These are phyloP conservation scores for Pisolithus albus DNA, from an alignment of 768 basidiomycete genomes.

Conservation along the genomic window DNA sequence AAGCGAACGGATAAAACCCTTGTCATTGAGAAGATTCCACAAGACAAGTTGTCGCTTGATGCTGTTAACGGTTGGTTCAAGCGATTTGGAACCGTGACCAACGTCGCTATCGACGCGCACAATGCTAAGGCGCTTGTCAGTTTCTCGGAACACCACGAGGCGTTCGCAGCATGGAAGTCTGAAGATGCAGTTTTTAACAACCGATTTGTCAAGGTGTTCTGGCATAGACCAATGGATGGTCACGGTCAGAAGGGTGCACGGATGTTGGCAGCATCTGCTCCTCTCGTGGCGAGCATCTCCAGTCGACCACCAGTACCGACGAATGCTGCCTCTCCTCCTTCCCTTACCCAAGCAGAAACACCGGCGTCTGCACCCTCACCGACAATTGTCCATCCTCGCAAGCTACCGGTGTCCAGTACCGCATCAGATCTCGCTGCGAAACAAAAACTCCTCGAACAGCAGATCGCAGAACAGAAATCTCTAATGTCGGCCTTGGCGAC, in stretches of 20 bases:
- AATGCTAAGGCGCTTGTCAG: constrained; percentile 80
- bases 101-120: constrained; percentile 77
- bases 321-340: constrained; percentile 14
- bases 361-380: constrained; percentile 33
- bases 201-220: constrained; percentile 92
- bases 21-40: constrained; percentile 92
- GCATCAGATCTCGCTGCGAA: constrained; percentile 59
- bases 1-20: constrained; percentile 72
- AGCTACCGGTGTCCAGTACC: constrained; percentile 30
- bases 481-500: constrained; percentile 66
- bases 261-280: constrained; percentile 76
- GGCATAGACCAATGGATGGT: constrained; percentile 91
- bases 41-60: constrained; percentile 70
- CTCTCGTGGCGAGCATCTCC: constrained; percentile 59
- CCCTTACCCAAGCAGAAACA: constrained; percentile 32
- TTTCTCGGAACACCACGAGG: constrained; percentile 77
- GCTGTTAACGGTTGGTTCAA: constrained; percentile 86
- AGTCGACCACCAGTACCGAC: constrained; percentile 23
- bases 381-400: constrained; percentile 28
- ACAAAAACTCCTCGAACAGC: constrained; percentile 69
- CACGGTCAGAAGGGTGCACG: constrained; percentile 75
- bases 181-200: constrained; percentile 95
- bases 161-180: constrained; percentile 83
- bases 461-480: constrained; percentile 83
- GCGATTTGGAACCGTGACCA: constrained; percentile 86